Percentiles rank a stretch among this genome's conserved stretches.
phyloP scores from a whole-genome alignment of 2,329 filamentous ascomycete species.

The Nemania sp. region DNA sequence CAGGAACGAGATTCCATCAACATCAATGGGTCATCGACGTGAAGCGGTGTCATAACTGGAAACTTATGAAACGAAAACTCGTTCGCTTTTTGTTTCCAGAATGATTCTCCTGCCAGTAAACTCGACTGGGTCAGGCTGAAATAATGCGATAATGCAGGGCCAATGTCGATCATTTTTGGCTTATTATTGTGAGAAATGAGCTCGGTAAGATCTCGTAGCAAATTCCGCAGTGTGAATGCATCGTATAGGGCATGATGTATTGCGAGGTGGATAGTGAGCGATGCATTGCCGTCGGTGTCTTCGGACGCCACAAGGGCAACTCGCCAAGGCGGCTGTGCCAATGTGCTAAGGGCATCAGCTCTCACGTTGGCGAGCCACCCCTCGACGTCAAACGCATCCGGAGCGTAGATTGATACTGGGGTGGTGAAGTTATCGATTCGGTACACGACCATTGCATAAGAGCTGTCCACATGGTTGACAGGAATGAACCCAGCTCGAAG shows the following conservation, averaged over 20 bases:
- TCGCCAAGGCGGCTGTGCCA: slow-evolving; percentile 66
- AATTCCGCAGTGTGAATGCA: slow-evolving; percentile 68
- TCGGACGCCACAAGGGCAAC: slow-evolving; percentile 50
- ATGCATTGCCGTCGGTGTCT: neutral
- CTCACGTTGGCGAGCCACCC: slow-evolving; percentile 45
- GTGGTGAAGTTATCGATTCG: slow-evolving; percentile 11
- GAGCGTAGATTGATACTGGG: slow-evolving; percentile 28
- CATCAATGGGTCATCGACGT: slow-evolving; percentile 41
- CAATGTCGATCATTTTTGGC: slow-evolving; percentile 30
- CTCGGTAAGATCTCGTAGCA: slow-evolving; percentile 62
- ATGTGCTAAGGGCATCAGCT: slow-evolving; percentile 42
- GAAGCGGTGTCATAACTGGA: slow-evolving; percentile 71
- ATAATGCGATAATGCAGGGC: slow-evolving; percentile 47
- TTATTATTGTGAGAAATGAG: slow-evolving; percentile 32
- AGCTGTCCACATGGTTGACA: slow-evolving; percentile 59
- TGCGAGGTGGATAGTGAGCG: slow-evolving; percentile 47
- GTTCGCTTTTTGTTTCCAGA: slow-evolving; percentile 65
- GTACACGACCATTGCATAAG: slow-evolving; percentile 78
- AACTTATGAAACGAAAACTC: slow-evolving; percentile 68
- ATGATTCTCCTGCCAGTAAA: slow-evolving; percentile 46
- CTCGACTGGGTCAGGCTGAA: slow-evolving; percentile 39
- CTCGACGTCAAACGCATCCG: slow-evolving; percentile 36
- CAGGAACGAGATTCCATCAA: slow-evolving; percentile 45
- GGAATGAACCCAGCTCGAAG: slow-evolving; percentile 74
- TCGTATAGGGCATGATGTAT: slow-evolving; percentile 87